Base-by-base conservation (phyloP, 176 grass and related monocot genomes). In the Otatea glauca region DNA sequence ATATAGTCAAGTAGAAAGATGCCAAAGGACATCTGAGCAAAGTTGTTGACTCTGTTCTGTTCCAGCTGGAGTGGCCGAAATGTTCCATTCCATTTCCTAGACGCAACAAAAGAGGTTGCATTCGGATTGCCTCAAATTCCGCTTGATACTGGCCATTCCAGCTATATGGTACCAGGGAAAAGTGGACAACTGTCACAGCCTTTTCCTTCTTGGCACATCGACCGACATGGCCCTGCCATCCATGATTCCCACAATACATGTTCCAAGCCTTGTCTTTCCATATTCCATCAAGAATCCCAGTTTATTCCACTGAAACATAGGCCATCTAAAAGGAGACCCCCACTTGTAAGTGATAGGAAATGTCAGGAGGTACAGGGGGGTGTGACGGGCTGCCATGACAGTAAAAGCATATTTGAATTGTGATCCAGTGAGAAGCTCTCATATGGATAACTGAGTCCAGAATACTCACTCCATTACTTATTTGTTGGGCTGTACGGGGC, bases 311-410 rank as follows among this genome's bases (percentile, higher is more conserved):
- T 13, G 7, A 70, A 63, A 68, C 43, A 77, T 51, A 17, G 18
- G 65, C 16, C 73, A 72, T 68, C 53, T 70, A 58, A 70, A 74
- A 44, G 51, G 66, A 17, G 34, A 32, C 25, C 48, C 17, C 68
- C 54, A 81, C 23, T 56, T 56, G 35, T 81, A 81, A 49, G 10
- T 72, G 68, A 58, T 72, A 72, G 7, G 75, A 80, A 72, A 80
- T 38, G 15, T 80, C 24, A 64, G 56, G 48, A n/a, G 21, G 55
- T 39, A 81, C 9, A 42, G 34, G 68, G 17, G 34, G 68, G 17
- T 5, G 24, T 35, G 35, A 81, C 4, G 5, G 65, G 23, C 50
- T 17, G n/a, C 20, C 50, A 58, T 23, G 11, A 74, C 8, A 53
- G 65, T 20, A 29, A 10, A 77, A 77, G 53, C 38, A 45, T 61